phyloP scores from a whole-genome alignment of 1,284 basidiomycete species.

The Salmacisia buchloeana region DNA sequence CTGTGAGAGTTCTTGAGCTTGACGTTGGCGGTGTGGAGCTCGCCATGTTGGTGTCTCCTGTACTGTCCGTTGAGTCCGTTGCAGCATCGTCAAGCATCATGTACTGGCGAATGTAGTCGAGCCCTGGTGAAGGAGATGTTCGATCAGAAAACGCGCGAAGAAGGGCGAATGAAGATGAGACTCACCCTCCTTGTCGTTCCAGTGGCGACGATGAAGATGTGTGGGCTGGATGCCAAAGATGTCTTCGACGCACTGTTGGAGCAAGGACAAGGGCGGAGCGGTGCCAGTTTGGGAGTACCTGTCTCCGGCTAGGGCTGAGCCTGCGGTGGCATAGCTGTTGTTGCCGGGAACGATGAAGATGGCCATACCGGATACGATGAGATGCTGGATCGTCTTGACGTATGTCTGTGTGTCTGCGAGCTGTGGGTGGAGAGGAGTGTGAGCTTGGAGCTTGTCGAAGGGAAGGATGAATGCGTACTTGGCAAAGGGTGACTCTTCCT shows the following conservation, averaged over 20 bases:
- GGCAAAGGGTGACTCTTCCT: background rate
- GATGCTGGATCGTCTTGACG: slow-evolving; percentile 77
- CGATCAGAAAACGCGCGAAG: background rate
- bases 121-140: slow-evolving; percentile 55
- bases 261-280: slow-evolving; percentile 52
- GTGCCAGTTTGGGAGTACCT: background rate
- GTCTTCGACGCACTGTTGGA: slow-evolving; percentile 67
- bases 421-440: slow-evolving; percentile 51
- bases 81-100: slow-evolving; percentile 66
- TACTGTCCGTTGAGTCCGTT: too few species aligned
- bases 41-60: background rate
- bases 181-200: slow-evolving; percentile 71
- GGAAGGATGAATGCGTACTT: background rate
- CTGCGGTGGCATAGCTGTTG: background rate
- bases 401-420: slow-evolving; percentile 57
- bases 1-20: slow-evolving; percentile 61
- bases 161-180: slow-evolving; percentile 8
- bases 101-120: slow-evolving; percentile 69
- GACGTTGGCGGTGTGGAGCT: background rate
- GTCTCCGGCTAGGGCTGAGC: background rate
- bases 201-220: slow-evolving; percentile 67
- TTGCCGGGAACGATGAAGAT: background rate
- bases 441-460: background rate
- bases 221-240: slow-evolving; percentile 64
- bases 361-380: slow-evolving; percentile 63